phyloP scores from a whole-genome alignment of 345 rosid genomes.

The Fremontodendron californicum region DNA sequence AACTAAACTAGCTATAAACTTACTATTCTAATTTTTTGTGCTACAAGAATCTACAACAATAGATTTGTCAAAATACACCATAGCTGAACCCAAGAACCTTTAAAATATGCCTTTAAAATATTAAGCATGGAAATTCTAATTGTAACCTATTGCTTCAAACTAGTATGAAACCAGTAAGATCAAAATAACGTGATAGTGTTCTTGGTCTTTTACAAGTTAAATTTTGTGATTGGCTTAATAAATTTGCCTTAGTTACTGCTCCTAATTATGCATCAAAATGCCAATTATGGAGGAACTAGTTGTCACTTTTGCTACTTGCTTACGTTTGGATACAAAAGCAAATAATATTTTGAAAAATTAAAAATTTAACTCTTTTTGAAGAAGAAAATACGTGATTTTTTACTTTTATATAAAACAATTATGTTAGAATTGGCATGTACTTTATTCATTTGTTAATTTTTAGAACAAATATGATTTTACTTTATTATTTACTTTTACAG shows the following conservation, averaged over 20 bases:
- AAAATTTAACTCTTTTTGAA: neutral
- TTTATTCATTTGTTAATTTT: neutral
- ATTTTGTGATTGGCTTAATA: neutral
- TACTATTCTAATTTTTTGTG: neutral
- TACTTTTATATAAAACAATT: neutral
- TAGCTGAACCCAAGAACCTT: neutral
- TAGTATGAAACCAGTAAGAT: neutral
- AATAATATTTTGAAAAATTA: neutral
- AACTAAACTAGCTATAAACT: neutral
- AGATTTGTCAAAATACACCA: neutral
- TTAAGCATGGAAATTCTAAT: neutral
- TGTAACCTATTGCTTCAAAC: neutral
- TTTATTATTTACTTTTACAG: neutral
- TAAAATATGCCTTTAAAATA: neutral
- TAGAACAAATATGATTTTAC: neutral
- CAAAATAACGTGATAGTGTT: neutral
- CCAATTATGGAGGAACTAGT: neutral
- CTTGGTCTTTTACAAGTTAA: neutral
- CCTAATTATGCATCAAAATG: neutral
- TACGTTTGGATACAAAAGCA: neutral
- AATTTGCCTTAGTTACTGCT: neutral
- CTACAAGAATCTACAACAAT: neutral
- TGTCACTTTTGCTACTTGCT: neutral
- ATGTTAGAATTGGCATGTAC: neutral
- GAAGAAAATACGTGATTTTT: neutral